Evolutionary conservation across 2,329 filamentous ascomycete genomes (phyloP).

Genomic region (Penicillium occitanis): DNA sequence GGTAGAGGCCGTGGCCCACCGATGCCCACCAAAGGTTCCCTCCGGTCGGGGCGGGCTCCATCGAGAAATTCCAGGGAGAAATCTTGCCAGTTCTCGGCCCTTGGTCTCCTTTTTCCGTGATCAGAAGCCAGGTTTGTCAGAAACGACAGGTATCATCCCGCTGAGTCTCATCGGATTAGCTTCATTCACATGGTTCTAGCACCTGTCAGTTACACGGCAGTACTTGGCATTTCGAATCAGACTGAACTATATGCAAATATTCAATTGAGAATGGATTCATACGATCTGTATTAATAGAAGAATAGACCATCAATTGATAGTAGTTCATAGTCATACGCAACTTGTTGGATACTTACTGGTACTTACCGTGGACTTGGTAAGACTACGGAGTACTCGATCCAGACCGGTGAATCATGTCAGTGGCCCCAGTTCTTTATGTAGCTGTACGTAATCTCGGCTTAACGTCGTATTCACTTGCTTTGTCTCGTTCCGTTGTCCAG

Average conservation of each 20-base stretch:
- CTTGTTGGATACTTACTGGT: neutral
- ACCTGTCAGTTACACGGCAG: neutral
- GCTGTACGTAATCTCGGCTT: neutral
- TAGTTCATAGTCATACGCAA: neutral
- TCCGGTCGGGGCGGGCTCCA: conserved; percentile 9
- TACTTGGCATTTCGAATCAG: neutral
- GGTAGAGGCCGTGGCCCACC: conserved; percentile 1
- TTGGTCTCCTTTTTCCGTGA: neutral
- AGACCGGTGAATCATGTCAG: neutral
- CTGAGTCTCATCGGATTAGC: neutral
- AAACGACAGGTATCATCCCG: neutral
- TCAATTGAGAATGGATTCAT: neutral
- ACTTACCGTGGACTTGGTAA: neutral
- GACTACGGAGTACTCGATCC: neutral
- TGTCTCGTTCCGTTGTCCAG: neutral
- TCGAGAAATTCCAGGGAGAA: neutral
- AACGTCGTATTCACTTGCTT: neutral
- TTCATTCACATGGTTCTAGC: conserved; percentile 1
- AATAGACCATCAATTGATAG: neutral
- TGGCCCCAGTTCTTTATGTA: neutral
- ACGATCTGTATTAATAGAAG: neutral
- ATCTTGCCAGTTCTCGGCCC: neutral
- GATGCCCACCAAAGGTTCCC: conserved; percentile 7
- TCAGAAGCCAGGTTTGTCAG: neutral
- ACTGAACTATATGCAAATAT: neutral